phyloP scores from a whole-genome alignment of 2,329 filamentous ascomycete genomes.

The Amauroascus niger region DNA sequence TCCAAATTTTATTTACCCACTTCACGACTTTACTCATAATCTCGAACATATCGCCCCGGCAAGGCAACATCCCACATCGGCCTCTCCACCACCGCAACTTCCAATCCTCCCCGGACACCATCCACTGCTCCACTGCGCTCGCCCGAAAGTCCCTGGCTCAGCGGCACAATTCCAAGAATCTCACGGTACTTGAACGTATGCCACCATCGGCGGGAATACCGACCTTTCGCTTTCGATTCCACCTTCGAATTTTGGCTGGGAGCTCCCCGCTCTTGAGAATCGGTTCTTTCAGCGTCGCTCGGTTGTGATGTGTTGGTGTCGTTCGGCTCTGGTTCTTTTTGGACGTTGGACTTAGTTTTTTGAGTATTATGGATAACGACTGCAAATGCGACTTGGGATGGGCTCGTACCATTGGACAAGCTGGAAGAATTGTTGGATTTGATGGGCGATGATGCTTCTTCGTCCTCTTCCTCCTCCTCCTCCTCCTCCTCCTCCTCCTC shows the following conservation, averaged over 20 bases:
- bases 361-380: slow-evolving; percentile 19
- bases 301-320: not conserved
- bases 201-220: slow-evolving; percentile 46
- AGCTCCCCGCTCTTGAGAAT: not conserved
- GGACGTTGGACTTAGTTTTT: slow-evolving; percentile 1
- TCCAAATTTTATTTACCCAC: too few species aligned
- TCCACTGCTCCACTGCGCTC: slow-evolving; percentile 14
- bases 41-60: slow-evolving; percentile 58
- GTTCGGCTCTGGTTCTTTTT: not conserved
- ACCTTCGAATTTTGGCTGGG: not conserved
- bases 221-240: slow-evolving; percentile 8
- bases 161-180: slow-evolving; percentile 65
- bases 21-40: slow-evolving; percentile 40
- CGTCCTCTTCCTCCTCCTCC: not conserved
- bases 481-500: not conserved
- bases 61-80: slow-evolving; percentile 74
- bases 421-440: not conserved
- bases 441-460: not conserved
- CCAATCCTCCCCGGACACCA: slow-evolving; percentile 34
- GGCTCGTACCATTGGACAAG: slow-evolving; percentile 10
- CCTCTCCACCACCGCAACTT: slow-evolving; percentile 81
- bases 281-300: not conserved
- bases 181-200: slow-evolving; percentile 87
- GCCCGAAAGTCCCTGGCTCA: slow-evolving; percentile 26
- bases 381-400: slow-evolving; percentile 12